phyloP scores from a whole-genome alignment of 495 filamentous ascomycete species.

The Trypethelium eluteriae region DNA sequence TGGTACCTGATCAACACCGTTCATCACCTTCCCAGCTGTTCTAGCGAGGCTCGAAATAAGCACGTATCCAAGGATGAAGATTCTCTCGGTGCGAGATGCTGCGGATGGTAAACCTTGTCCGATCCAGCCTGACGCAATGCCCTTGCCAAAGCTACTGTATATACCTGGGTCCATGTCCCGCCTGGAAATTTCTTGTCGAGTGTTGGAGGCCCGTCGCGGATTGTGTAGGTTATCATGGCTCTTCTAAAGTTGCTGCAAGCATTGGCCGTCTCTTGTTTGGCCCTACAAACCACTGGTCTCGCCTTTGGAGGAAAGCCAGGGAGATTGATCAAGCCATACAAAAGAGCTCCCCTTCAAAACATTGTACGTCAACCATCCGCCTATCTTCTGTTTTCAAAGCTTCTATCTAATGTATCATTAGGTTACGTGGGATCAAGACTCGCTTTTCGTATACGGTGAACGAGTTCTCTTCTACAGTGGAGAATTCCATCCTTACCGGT shows the following conservation, averaged over 20 bases:
- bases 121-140: background rate
- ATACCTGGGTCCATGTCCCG: background rate
- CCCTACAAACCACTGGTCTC: conserved; percentile 20
- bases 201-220: background rate
- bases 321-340: conserved; percentile 32
- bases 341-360: conserved; percentile 33
- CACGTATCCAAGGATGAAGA: background rate
- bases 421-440: conserved; percentile 72
- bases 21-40: background rate
- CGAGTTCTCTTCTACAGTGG: conserved; percentile 64
- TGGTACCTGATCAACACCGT: background rate
- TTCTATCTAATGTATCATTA: conserved; percentile 19
- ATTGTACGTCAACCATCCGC: conserved; percentile 28
- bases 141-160: background rate
- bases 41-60: background rate
- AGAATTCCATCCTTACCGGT: conserved; percentile 65
- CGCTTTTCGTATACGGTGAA: conserved; percentile 63
- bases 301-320: conserved; percentile 26
- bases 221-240: background rate
- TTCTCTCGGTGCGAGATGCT: conserved; percentile 6
- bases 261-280: conserved; percentile 17
- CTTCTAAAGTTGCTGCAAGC: conserved; percentile 20
- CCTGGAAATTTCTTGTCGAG: background rate
- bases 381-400: background rate
- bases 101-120: background rate